phyloP scores from a whole-genome alignment of 106 monocot genomes.

The Iris macrosiphon region DNA sequence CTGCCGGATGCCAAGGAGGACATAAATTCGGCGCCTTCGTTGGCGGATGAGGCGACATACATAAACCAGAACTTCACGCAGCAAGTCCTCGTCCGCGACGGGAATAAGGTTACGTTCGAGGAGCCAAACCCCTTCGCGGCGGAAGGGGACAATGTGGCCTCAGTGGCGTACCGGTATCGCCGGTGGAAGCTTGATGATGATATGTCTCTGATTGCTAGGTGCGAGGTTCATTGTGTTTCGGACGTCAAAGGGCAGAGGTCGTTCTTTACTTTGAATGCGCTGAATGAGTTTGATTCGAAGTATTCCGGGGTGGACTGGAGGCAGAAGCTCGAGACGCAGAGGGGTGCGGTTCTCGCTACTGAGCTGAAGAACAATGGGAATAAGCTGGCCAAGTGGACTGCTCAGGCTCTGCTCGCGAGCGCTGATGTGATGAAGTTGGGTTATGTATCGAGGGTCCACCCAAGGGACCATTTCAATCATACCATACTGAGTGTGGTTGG shows the following conservation, averaged over 20 bases:
- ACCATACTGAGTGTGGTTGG: constrained; percentile 80
- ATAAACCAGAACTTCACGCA: constrained; percentile 97
- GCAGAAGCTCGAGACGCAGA: constrained; percentile 96
- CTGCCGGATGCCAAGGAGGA: constrained; percentile 95
- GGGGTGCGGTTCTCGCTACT: constrained; percentile 93
- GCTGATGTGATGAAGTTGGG: constrained; percentile 98
- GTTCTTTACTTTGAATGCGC: constrained; percentile 81
- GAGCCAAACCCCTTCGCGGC: constrained; percentile 85
- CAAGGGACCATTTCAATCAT: constrained; percentile 85
- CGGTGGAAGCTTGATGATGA: constrained; percentile 94
- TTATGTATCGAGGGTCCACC: constrained; percentile 80
- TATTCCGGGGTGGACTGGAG: constrained; percentile 90
- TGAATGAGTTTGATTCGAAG: constrained; percentile 94
- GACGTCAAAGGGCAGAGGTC: constrained; percentile 69
- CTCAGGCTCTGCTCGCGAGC: constrained; percentile 79
- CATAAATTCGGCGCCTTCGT: constrained; percentile 84
- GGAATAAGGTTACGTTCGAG: constrained; percentile 76
- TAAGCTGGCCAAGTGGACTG: constrained; percentile 95
- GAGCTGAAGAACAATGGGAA: constrained; percentile 98
- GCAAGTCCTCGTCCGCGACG: constrained; percentile 81
- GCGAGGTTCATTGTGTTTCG: constrained; percentile 71
- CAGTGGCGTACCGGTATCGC: constrained; percentile 84
- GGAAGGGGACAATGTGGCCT: constrained; percentile 72
- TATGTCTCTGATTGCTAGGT: constrained; percentile 67
- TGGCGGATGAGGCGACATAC: constrained; percentile 82